Evolutionary conservation across 2,329 filamentous ascomycete genomes (phyloP), one percentile per base, ranked within the genome.

Genomic region (Microsporum audouinii): DNA sequence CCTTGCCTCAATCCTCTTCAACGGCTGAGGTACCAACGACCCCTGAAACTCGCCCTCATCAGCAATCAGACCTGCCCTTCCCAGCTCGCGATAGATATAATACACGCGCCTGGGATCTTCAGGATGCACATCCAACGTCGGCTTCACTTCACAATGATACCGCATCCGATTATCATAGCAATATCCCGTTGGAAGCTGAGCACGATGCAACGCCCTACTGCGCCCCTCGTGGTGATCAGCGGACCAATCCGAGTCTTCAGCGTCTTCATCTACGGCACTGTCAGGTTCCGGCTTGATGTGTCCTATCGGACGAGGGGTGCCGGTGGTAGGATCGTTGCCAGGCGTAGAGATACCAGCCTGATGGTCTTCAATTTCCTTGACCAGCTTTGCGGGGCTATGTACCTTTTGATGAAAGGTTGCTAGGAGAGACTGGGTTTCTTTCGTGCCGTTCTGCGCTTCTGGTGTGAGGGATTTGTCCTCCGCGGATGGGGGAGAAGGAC

Each of bases 101-200:
- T 91, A 89, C 63, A 99, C 96, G 12, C 94, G 85, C 33, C 90
- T 82, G 0, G 94, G 94, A 68, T 99, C 94, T 73, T 99, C 94
- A 0, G 94, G 94, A 69, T 99, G 94, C 58, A 95, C 87, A 27
- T 92, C 87, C 17, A 77, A 74, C 2, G 78, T 76, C 2, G 80
- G 77, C 17, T 89, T 86, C 14, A 89, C 85, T 71, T 96, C 95
- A 60, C 91, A 88, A 72, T 99, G 94, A 63, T 95, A 88, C 63
- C 94, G 90, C 94, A 99, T 99, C 36, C 92, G 85, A 61, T 89
- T 86, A 76, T 99, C 94, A 71, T 97, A 99, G 66, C 89, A 92
- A 63, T 88, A 84, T 2, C 89, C 89, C 0, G 88, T 91, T 0
- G 87, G 83, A 1, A 89, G 77, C 31, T 83, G 74, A 1, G 75